Percentiles rank a stretch among this genome's conserved stretches.
Conservation (phyloP, 257 asterid species). For the Jacaranda mimosifolia region DNA sequence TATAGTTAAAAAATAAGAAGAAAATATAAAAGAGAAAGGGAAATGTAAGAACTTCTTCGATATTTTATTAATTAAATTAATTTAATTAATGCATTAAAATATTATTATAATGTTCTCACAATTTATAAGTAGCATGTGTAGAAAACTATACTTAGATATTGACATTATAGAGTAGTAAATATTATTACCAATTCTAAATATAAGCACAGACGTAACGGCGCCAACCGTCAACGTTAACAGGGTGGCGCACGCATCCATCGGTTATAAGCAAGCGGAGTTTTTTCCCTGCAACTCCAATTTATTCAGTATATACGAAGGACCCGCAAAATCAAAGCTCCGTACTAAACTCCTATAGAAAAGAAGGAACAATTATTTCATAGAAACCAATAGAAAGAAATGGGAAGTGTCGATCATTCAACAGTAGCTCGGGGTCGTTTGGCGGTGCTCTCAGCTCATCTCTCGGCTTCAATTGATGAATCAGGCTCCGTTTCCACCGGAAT, state of each 20-base stretch:
- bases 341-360: background rate
- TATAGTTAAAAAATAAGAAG: too few species aligned
- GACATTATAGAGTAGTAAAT: too few species aligned
- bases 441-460: constrained; percentile 87
- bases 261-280: constrained; percentile 2
- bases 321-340: background rate
- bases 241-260: constrained; percentile 3
- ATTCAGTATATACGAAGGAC: background rate
- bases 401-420: constrained; percentile 54
- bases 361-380: background rate
- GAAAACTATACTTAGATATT: too few species aligned
- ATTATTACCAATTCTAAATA: background rate
- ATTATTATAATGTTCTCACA: too few species aligned
- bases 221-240: background rate
- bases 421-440: constrained; percentile 87
- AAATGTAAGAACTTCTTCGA: too few species aligned
- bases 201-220: background rate
- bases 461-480: constrained; percentile 51
- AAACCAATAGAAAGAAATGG: constrained; percentile 46
- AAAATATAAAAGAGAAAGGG: too few species aligned
- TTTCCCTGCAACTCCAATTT: background rate
- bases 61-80: too few species aligned
- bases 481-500: constrained; percentile 37
- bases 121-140: too few species aligned
- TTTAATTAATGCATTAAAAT: too few species aligned